phyloP scores from a whole-genome alignment of 371 early-diverging fungal species.

The Mucor plumbeus region DNA sequence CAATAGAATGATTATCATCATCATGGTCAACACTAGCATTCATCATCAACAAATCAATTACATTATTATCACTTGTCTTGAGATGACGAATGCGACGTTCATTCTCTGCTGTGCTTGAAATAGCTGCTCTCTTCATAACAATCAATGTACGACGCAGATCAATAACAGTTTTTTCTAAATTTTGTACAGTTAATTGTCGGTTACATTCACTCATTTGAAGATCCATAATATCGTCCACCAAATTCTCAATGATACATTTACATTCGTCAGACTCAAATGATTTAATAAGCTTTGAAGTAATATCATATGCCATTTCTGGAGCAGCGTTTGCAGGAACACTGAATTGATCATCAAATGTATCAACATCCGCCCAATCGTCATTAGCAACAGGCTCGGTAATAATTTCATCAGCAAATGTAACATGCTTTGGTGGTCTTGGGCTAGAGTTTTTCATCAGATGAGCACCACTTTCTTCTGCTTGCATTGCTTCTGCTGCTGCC shows the following conservation, averaged over 20 bases:
- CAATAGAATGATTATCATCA: conserved; percentile 29
- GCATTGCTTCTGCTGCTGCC: conserved; percentile 47
- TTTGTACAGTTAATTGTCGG: conserved; percentile 59
- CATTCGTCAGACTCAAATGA: conserved; percentile 73
- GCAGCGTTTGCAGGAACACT: conserved; percentile 56
- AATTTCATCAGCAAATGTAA: conserved; percentile 57
- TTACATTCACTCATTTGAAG: conserved; percentile 67
- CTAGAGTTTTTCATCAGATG: conserved; percentile 9
- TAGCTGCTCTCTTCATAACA: conserved; percentile 78
- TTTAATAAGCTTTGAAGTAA: conserved; percentile 66
- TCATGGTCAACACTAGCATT: conserved; percentile 12
- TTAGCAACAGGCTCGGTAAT: conserved; percentile 26
- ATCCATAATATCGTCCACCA: conserved; percentile 83
- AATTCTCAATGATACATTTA: conserved; percentile 68
- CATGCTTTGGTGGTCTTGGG: conserved; percentile 43
- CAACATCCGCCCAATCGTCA: conserved; percentile 53
- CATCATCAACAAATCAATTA: not conserved
- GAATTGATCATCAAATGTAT: conserved; percentile 59
- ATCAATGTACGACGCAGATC: conserved; percentile 76
- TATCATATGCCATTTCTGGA: conserved; percentile 64
- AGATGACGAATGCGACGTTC: conserved; percentile 74
- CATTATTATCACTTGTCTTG: conserved; percentile 28
- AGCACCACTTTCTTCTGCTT: conserved; percentile 55
- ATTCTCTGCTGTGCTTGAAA: conserved; percentile 73
- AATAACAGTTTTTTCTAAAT: conserved; percentile 71